A percentile compares a stretch with the other conserved stretches of the same genome.
These are phyloP conservation scores for Saccharomycopsis fibuligera DNA, from an alignment of 805 yeast species.

Conservation along the genomic window DNA sequence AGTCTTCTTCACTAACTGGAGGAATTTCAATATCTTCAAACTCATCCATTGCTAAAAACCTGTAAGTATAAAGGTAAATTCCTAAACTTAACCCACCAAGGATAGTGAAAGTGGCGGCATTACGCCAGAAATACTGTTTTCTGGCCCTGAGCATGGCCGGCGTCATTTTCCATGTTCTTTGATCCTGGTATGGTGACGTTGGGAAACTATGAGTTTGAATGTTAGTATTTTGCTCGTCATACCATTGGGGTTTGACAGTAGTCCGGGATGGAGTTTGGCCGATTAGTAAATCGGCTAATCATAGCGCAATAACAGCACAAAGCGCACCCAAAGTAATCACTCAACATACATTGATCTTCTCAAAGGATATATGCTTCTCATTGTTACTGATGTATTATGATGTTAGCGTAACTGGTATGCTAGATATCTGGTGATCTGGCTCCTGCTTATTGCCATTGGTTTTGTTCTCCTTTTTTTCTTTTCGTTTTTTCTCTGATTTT, in stretches of 20 bases:
- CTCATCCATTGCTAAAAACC: constrained; percentile 66
- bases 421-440: too few relatives aligned
- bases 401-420: too few relatives aligned
- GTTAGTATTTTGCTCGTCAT: constrained; percentile 3
- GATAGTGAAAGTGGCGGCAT: constrained; percentile 54
- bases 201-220: constrained; percentile 13
- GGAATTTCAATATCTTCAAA: constrained; percentile 92
- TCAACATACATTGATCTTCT: constrained; percentile 8
- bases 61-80: constrained; percentile 60
- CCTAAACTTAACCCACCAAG: constrained; percentile 62
- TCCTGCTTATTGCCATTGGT: too few relatives aligned
- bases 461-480: too few relatives aligned
- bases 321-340: too few relatives aligned
- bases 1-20: constrained; percentile 74
- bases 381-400: not conserved
- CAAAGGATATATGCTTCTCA: constrained; percentile 3
- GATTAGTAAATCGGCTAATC: not conserved
- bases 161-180: constrained; percentile 75
- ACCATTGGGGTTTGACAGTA: too few relatives aligned
- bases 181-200: constrained; percentile 48
- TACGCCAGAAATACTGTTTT: constrained; percentile 75
- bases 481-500: too few relatives aligned
- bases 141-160: constrained; percentile 92
- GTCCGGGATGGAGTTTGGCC: too few relatives aligned
- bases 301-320: not conserved